Conservation (phyloP, 1,284 basidiomycete species). For the Ceratobasidium theobromae region DNA sequence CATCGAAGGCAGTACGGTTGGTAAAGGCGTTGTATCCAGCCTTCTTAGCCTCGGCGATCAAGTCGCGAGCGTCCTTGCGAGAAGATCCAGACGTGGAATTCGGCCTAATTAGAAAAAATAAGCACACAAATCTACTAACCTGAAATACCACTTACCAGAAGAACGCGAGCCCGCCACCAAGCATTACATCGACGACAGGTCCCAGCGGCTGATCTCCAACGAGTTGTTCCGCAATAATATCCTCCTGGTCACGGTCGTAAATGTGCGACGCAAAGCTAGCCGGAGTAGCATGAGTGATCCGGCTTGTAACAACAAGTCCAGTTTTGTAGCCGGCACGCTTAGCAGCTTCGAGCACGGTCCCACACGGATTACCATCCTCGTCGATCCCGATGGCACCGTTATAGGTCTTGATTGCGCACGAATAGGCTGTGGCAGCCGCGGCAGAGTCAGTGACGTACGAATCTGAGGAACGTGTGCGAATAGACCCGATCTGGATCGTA, state of each 20-base stretch:
- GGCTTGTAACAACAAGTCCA: conserved; percentile 41
- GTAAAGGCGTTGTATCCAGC: conserved; percentile 39
- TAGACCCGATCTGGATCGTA: conserved; percentile 41
- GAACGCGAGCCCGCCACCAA: conserved; percentile 42
- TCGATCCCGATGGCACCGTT: conserved; percentile 43
- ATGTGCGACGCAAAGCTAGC: conserved; percentile 41
- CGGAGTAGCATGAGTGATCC: conserved; percentile 44
- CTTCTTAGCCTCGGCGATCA: conserved; percentile 39
- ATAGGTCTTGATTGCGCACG: conserved; percentile 41
- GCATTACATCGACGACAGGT: conserved; percentile 40
- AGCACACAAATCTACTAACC: no score
- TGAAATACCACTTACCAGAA: conserved; percentile 38
- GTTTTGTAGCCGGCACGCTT: conserved; percentile 42
- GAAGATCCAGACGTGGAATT: conserved; percentile 40
- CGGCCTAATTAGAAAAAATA: conserved; percentile 31
- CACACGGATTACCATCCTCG: conserved; percentile 42
- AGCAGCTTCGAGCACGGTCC: conserved; percentile 43
- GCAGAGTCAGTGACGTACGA: conserved; percentile 44
- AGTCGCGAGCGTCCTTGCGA: conserved; percentile 40
- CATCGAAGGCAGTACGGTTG: conserved; percentile 40
- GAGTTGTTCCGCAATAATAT: conserved; percentile 42
- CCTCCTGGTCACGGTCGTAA: conserved; percentile 42
- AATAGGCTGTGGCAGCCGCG: conserved; percentile 43
- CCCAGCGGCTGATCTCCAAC: conserved; percentile 41
- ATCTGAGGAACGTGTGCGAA: conserved; percentile 41